Conservation (phyloP, 768 basidiomycete species). For the Chlorophyllum brunneum region DNA sequence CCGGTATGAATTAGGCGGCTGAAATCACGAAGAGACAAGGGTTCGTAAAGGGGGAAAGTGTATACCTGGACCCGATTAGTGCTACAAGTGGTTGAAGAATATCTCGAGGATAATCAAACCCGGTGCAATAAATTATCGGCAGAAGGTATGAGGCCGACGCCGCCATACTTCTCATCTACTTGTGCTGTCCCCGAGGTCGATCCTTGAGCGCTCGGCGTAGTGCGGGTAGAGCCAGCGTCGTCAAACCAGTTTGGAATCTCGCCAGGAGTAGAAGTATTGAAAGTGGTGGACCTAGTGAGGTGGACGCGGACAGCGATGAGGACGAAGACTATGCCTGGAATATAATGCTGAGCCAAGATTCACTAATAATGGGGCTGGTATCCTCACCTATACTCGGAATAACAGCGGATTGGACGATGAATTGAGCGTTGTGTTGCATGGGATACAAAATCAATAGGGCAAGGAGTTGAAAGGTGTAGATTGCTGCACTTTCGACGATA, state of each 20-base stretch:
- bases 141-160: constrained; percentile 1
- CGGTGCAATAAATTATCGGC: constrained; percentile 5
- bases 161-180: neutral
- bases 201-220: neutral
- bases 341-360: neutral
- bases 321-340: constrained; percentile 29
- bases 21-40: too few relatives aligned
- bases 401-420: constrained; percentile 22
- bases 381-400: constrained; percentile 27
- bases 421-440: constrained; percentile 21
- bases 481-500: constrained; percentile 27
- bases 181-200: neutral
- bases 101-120: neutral
- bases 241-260: constrained; percentile 20
- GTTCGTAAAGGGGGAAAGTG: too few relatives aligned
- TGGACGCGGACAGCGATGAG: constrained; percentile 26
- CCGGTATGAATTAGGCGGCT: too few relatives aligned
- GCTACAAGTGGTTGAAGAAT: neutral
- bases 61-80: too few relatives aligned
- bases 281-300: constrained; percentile 17
- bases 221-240: neutral
- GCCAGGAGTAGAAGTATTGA: constrained; percentile 15
- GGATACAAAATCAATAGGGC: constrained; percentile 25
- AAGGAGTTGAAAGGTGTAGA: constrained; percentile 25
- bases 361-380: neutral